Evolutionary conservation across 2,329 filamentous ascomycete genomes (phyloP), one percentile per base, ranked within the genome.

Genomic region (Hypoxylon sp.): DNA sequence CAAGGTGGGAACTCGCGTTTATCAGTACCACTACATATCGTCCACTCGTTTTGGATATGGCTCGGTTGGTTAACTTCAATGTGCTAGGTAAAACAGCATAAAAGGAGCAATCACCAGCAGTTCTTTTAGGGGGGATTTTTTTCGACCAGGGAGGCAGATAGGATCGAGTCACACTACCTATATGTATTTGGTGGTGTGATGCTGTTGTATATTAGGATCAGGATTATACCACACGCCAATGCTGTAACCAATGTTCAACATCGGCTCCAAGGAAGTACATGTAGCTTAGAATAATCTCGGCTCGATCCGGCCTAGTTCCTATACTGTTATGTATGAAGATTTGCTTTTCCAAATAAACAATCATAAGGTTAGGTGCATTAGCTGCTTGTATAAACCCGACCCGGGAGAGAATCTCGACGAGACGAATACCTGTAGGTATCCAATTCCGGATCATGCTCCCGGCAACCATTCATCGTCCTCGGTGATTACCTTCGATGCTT

Each of bases 151-250:
- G 16, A 25, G 16, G 41, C 41, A 12, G 23, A 12, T 39, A 16
- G 14, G 16, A 50, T 30, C 32, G 37, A 51, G 9, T 43, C 37
- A 41, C 23, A 12, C 9, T 21, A 46, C 30, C 1, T 32, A 12
- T 37, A 21, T 8, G 52, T n/a, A 30, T 37, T 27, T 8, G 52
- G 51, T 62, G 41, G 61, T 67, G 52, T 37, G 32, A 58, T 58
- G 47, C 34, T 51, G 11, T 14, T n/a, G 41, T 47, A 21, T 50
- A 29, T 54, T 12, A 43, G 9, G 45, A 53, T 16, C 41, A 51
- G 50, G 45, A 34, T 45, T 56, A 32, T 16, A 55, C 45, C 32
- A 43, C 29, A 30, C 41, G 46, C 46, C 11, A n/a, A 59, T 54
- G 41, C 29, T 55, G 21, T 50, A 47, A 34, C 37, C 23, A 27